Evolutionary conservation across 257 asterid species (phyloP), one percentile per base, ranked within the genome.

Genomic region (Nicotiana obtusifolia): DNA sequence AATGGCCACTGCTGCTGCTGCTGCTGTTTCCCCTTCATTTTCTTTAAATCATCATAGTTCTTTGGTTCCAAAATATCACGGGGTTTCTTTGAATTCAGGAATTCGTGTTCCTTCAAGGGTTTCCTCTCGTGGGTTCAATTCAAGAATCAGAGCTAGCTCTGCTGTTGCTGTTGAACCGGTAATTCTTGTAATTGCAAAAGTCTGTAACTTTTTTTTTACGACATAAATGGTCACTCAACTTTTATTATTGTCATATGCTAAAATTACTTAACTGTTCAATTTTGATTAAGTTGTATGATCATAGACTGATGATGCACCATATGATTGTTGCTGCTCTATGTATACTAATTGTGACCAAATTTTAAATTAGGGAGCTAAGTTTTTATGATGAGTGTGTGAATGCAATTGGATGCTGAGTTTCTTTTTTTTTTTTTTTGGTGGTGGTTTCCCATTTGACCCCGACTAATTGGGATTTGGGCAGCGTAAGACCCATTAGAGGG

Each of bases 101-200:
- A 71, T 81, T 56, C 75, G 81, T 61, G 86, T 86, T 68, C 81
- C 82, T 47, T 81, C 64, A 33, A 81, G 80, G 13, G 82, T 82
- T 81, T 76, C 82, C 84, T 78, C 90, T 81, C 57, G 10, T 2
- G 77, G 31, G 57, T 65, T 49, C 64, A 78, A 30, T 60, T 81
- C 88, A 6, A 88, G 86, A 82, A 88, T 91, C 71, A 89, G 91
- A 44, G 94, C 97, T 11, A 86, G 85, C 89, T 87, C 90, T 77
- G 93, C 86, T 80, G 86, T 93, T 83, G 91, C 92, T 83, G 79
- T 86, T 57, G 91, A 88, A 64, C 88, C 90, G 19, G 99, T 94
- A 86, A 84, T 59, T 90, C 80, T 81, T 78, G 10, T 4, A 64
- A 80, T 44, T 59, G 82, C 0, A 0, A 4, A 44, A 44, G 82